These are phyloP conservation scores for Neofusicoccum parvum DNA, from an alignment of 2,329 filamentous ascomycete genomes.

Conservation along the genomic window DNA sequence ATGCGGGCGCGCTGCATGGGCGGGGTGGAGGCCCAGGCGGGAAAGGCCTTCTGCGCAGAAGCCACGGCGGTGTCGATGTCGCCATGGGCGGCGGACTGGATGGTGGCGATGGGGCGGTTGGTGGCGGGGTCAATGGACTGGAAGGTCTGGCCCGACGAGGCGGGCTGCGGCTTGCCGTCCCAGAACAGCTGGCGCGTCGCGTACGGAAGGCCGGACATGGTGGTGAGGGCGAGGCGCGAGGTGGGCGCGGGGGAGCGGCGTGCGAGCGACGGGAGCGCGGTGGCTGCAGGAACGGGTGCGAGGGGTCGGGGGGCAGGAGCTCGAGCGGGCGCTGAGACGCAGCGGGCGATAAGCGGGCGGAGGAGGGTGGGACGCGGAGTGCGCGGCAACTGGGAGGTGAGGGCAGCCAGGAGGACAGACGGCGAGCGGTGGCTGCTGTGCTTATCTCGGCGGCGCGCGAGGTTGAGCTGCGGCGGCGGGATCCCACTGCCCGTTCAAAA, in stretches of 20 bases:
- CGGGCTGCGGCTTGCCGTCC: slow-evolving; percentile 67
- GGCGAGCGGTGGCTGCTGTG: neutral
- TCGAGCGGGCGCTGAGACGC: neutral
- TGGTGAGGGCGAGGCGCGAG: slow-evolving; percentile 2
- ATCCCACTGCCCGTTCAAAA: slow-evolving; percentile 8
- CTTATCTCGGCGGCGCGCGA: neutral
- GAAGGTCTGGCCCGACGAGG: slow-evolving; percentile 65
- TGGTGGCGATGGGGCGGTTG: slow-evolving; percentile 66
- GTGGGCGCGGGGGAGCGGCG: neutral
- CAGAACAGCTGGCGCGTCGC: slow-evolving; percentile 70
- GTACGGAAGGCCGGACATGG: slow-evolving; percentile 42
- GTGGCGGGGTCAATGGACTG: slow-evolving; percentile 75
- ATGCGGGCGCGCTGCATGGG: slow-evolving; percentile 75
- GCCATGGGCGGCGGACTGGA: slow-evolving; percentile 67
- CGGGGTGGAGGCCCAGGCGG: slow-evolving; percentile 74
- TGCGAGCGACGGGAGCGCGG: neutral
- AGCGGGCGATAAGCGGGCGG: neutral
- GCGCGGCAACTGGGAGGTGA: neutral
- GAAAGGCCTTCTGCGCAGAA: slow-evolving; percentile 72
- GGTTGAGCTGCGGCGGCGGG: neutral
- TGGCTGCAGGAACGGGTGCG: neutral
- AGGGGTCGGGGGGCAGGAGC: neutral
- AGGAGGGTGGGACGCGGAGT: neutral
- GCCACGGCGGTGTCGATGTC: slow-evolving; percentile 73
- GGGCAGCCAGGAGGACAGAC: neutral